These are phyloP conservation scores for Dendrobium catenatum DNA, from an alignment of 106 monocot species.

Conservation along the genomic window DNA sequence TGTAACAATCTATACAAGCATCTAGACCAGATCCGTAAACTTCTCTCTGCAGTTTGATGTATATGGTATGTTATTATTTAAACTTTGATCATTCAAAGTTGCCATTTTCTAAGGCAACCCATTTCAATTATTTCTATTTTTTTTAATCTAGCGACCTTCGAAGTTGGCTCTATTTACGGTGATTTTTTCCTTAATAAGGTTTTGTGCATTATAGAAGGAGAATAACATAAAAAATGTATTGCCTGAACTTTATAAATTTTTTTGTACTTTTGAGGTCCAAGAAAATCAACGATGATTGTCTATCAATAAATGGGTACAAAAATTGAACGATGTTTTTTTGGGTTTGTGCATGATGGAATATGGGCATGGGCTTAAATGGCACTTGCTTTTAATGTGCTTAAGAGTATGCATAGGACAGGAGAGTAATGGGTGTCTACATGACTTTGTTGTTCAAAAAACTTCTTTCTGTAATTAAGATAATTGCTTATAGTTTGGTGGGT, in stretches of 20 bases:
- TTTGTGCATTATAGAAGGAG: not conserved
- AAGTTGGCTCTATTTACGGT: not conserved
- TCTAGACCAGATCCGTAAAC: conserved; percentile 48
- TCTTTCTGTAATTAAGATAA: not conserved
- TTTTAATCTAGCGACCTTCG: not conserved
- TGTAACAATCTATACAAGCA: conserved; percentile 81
- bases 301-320: not conserved
- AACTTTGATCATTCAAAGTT: not conserved
- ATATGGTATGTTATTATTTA: too few relatives aligned
- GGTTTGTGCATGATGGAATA: not conserved
- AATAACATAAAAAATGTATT: not conserved
- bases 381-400: not conserved
- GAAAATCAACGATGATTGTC: not conserved
- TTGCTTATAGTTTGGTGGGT: not conserved
- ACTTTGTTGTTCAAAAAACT: not conserved
- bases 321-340: not conserved
- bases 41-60: conserved; percentile 26
- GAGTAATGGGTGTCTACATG: not conserved
- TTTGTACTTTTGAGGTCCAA: not conserved
- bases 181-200: not conserved
- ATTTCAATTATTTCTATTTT: not conserved
- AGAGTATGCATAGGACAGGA: not conserved
- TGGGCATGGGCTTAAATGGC: not conserved
- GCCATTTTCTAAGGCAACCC: not conserved
- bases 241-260: too few relatives aligned